Evolutionary conservation across 139 green algal genomes (phyloP).

Genomic region (Edaphochlamys debaryana): DNA sequence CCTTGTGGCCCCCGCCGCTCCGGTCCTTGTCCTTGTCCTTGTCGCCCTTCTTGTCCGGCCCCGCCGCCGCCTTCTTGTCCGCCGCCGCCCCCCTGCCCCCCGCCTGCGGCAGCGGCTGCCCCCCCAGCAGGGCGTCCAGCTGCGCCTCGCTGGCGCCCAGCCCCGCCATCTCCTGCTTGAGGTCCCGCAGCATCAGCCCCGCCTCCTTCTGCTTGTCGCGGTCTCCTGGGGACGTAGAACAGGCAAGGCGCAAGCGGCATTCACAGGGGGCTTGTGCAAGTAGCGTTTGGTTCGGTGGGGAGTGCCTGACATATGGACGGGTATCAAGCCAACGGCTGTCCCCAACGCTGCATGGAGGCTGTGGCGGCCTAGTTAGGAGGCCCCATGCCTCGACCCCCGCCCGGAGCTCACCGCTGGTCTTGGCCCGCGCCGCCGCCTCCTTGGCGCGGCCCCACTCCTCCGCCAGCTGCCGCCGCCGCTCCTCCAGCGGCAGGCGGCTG

Average conservation of each 20-base stretch:
- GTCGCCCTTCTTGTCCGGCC: not conserved
- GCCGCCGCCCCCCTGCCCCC: not conserved
- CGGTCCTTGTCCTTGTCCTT: not conserved
- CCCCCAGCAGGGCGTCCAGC: not conserved
- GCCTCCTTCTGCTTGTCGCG: conserved; percentile 79
- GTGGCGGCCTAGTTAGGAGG: no score
- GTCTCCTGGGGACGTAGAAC: conserved; percentile 46
- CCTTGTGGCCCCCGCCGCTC: no score
- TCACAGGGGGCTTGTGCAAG: no score
- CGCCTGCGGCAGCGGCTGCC: not conserved
- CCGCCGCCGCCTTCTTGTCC: not conserved
- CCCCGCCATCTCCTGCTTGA: conserved; percentile 71
- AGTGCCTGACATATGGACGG: no score
- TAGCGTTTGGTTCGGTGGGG: no score
- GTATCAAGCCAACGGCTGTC: no score
- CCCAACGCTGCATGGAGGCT: no score
- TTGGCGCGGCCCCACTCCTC: conserved; percentile 44
- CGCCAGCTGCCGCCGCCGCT: conserved; percentile 40
- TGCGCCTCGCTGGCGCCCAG: conserved; percentile 50
- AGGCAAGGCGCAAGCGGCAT: no score
- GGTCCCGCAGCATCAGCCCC: conserved; percentile 77
- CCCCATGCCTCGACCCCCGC: no score
- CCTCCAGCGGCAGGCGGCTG: conserved; percentile 11
- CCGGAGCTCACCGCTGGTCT: conserved; percentile 37
- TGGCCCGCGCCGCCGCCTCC: conserved; percentile 44